Evolutionary conservation across 768 basidiomycete genomes (phyloP).

Genomic region (Lactarius deliciosus): DNA sequence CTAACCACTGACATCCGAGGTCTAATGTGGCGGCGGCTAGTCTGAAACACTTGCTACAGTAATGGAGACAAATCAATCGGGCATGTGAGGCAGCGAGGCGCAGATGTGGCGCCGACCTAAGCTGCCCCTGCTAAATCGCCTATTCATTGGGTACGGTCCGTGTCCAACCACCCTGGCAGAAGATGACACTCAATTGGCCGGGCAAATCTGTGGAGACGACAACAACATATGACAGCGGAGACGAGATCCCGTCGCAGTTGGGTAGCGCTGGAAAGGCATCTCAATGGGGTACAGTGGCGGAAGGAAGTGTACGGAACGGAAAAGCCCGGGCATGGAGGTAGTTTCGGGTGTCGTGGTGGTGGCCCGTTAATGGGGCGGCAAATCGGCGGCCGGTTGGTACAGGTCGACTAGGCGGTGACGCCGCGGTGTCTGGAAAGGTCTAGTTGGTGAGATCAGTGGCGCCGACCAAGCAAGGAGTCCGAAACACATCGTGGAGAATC

Average conservation of each 20-base stretch:
- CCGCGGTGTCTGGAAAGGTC: neutral
- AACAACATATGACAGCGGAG: neutral
- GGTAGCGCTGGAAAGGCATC: neutral
- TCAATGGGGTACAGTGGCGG: neutral
- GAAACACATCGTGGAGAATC: neutral
- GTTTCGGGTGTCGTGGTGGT: neutral
- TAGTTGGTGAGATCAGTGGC: neutral
- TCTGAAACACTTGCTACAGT: conserved; percentile 11
- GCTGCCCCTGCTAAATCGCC: neutral
- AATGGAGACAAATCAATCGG: neutral
- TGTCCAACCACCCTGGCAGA: neutral
- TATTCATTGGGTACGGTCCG: neutral
- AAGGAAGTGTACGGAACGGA: neutral
- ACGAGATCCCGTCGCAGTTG: neutral
- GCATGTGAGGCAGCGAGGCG: neutral
- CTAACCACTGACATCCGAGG: conserved; percentile 1
- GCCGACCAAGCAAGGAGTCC: neutral
- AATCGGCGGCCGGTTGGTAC: neutral
- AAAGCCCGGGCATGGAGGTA: neutral
- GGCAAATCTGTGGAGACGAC: neutral
- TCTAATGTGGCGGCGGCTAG: neutral
- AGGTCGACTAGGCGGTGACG: neutral
- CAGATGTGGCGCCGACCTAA: neutral
- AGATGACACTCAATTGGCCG: neutral
- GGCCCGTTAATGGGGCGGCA: neutral